phyloP scores from a whole-genome alignment of 2,329 filamentous ascomycete genomes.

The Cercospora sp. region DNA sequence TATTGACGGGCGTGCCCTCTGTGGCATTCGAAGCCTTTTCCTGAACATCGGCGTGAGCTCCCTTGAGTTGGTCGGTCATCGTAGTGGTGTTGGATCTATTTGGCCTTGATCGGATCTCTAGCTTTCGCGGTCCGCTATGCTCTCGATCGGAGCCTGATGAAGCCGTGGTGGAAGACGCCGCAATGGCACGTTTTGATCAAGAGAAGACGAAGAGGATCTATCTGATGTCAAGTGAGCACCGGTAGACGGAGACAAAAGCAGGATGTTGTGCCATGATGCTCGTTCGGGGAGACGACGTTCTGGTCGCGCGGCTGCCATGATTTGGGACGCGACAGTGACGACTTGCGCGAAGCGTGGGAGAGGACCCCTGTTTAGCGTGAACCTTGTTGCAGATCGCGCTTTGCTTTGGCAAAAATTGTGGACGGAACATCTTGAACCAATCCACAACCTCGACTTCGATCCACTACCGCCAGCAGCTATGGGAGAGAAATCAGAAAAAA shows the following conservation, averaged over 20 bases:
- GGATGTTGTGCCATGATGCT: conserved; percentile 4
- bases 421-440: not conserved
- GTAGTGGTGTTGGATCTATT: conserved; percentile 21
- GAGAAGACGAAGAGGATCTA: not conserved
- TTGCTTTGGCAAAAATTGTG: conserved; percentile 6
- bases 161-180: conserved; percentile 24
- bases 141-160: conserved; percentile 19
- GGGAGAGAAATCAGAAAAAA: conserved; percentile 46
- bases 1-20: conserved; percentile 24
- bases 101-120: conserved; percentile 28
- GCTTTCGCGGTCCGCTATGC: conserved; percentile 32
- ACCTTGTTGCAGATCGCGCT: conserved; percentile 6
- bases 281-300: conserved; percentile 4
- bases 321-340: conserved; percentile 13
- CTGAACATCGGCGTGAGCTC: conserved; percentile 20
- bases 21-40: conserved; percentile 26
- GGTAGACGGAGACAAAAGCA: not conserved
- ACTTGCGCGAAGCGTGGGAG: not conserved
- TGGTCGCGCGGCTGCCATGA: conserved; percentile 12
- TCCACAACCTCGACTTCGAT: not conserved
- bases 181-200: not conserved
- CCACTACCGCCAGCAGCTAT: conserved; percentile 21
- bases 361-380: conserved; percentile 2
- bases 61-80: conserved; percentile 33
- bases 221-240: not conserved